phyloP scores from a whole-genome alignment of 2,329 filamentous ascomycete species.

The Talaromyces sp. region DNA sequence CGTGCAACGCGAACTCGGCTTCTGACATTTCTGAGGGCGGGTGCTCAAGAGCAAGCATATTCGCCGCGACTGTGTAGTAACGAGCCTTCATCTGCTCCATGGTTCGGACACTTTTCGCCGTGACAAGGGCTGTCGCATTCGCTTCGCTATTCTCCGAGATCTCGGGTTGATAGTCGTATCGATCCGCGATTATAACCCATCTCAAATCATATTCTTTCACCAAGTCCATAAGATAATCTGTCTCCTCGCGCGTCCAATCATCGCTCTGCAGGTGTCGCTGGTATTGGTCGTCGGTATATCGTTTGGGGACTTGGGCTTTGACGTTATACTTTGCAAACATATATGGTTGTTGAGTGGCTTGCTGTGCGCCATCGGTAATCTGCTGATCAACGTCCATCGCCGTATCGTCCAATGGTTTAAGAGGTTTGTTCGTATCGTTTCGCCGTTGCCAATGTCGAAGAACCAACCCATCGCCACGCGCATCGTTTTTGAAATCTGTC shows the following conservation, averaged over 20 bases:
- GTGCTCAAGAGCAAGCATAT: conserved; percentile 73
- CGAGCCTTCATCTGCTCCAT: conserved; percentile 89
- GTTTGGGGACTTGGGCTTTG: conserved; percentile 64
- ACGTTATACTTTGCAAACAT: conserved; percentile 85
- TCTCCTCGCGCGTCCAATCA: conserved; percentile 89
- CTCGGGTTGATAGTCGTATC: conserved; percentile 64
- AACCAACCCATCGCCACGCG: conserved; percentile 64
- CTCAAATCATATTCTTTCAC: conserved; percentile 76
- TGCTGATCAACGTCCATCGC: conserved; percentile 36
- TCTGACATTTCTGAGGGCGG: conserved; percentile 82
- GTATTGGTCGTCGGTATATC: conserved; percentile 84
- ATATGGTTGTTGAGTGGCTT: conserved; percentile 45
- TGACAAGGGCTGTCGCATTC: conserved; percentile 30
- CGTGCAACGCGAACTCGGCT: conserved; percentile 74
- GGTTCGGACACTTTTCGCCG: conserved; percentile 51
- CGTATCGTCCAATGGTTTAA: conserved; percentile 31
- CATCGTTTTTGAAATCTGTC: conserved; percentile 69
- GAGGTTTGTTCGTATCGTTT: conserved; percentile 36
- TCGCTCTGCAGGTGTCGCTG: conserved; percentile 64
- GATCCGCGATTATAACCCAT: conserved; percentile 88
- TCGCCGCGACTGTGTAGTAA: conserved; percentile 81
- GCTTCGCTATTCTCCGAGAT: conserved; percentile 22
- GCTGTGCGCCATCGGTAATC: conserved; percentile 31
- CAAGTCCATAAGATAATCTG: conserved; percentile 77
- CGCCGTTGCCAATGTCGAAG: conserved; percentile 78